A percentile compares a stretch with the other conserved stretches of the same genome.
These are phyloP conservation scores for Colletotrichum gloeosporioides DNA, from an alignment of 2,329 filamentous ascomycete species.

Conservation along the genomic window DNA sequence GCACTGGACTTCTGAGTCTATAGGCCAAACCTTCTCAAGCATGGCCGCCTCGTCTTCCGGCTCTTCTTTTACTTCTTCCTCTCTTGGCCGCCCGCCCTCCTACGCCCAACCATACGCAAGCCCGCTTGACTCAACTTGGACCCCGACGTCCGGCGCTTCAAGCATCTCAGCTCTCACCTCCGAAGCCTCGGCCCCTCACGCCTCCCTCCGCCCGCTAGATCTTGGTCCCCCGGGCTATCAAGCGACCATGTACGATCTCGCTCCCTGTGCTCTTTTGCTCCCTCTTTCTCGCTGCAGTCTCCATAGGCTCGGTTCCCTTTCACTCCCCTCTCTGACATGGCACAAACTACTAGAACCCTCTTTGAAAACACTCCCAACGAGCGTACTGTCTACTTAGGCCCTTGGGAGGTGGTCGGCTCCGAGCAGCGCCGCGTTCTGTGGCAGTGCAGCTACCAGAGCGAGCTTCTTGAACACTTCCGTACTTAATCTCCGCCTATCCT, in stretches of 20 bases:
- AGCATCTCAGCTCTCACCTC: constrained; percentile 47
- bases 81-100: constrained; percentile 45
- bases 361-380: constrained; percentile 55
- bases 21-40: constrained; percentile 24
- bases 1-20: background rate
- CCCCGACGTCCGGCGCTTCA: constrained; percentile 48
- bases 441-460: constrained; percentile 58
- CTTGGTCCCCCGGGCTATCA: constrained; percentile 59
- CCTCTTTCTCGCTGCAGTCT: background rate
- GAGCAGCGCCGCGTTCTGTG: constrained; percentile 55
- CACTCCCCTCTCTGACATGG: constrained; percentile 5
- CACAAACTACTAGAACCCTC: constrained; percentile 44
- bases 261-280: background rate
- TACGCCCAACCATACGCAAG: constrained; percentile 47
- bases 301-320: background rate
- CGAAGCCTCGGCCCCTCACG: constrained; percentile 44
- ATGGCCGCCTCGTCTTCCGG: constrained; percentile 49
- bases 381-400: constrained; percentile 56
- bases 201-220: constrained; percentile 50
- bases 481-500: constrained; percentile 25
- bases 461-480: constrained; percentile 58
- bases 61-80: constrained; percentile 54
- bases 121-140: constrained; percentile 50
- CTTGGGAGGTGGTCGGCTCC: constrained; percentile 55
- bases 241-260: constrained; percentile 53